These are phyloP conservation scores for Fusarium nodosum DNA, from an alignment of 2,329 filamentous ascomycete genomes.

Conservation along the genomic window DNA sequence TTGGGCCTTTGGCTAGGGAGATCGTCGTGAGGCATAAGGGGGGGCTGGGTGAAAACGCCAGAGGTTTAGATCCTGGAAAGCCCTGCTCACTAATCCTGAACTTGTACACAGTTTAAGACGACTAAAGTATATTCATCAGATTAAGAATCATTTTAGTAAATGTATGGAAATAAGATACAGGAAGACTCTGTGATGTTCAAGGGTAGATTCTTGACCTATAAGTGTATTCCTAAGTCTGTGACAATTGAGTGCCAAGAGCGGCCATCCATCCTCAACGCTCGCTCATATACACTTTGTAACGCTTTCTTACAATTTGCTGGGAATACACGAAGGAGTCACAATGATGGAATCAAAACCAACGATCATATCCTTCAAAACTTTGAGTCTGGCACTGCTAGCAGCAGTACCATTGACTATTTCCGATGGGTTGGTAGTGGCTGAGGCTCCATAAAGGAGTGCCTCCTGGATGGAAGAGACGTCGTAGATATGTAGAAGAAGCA, in stretches of 20 bases:
- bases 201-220: no score
- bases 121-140: no score
- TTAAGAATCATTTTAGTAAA: neutral
- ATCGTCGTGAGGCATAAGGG: neutral
- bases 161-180: neutral
- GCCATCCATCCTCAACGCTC: neutral
- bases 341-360: slow-evolving; percentile 11
- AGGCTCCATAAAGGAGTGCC: neutral
- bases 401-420: neutral
- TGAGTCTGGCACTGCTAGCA: neutral
- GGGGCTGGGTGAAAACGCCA: rapidly evolving
- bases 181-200: neutral
- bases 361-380: neutral
- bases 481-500: slow-evolving; percentile 23
- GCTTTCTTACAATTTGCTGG: neutral
- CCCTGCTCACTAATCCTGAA: neutral
- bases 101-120: neutral
- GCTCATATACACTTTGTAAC: neutral
- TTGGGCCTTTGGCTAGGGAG: neutral
- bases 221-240: neutral
- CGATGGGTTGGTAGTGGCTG: neutral
- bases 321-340: neutral
- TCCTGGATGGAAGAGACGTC: slow-evolving; percentile 17
- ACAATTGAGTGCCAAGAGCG: neutral
- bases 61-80: neutral